Percentiles rank a stretch among this genome's conserved stretches.
These are phyloP conservation scores for Aspergillus sp. DNA, from an alignment of 2,329 filamentous ascomycete species.

Conservation along the genomic window DNA sequence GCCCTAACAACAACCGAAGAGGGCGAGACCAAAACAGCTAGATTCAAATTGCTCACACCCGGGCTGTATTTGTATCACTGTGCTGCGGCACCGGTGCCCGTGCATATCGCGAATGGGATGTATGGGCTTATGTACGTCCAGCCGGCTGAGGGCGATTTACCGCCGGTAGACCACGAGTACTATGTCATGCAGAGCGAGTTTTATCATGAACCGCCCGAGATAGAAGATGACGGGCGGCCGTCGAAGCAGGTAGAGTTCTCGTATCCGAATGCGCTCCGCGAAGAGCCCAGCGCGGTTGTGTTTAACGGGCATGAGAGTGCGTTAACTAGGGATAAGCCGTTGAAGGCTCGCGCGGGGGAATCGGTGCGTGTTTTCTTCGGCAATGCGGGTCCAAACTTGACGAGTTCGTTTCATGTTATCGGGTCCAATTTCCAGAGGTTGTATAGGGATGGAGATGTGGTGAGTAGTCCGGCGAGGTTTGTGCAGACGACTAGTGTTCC, in stretches of 20 bases:
- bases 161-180: neutral
- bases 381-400: neutral
- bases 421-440: neutral
- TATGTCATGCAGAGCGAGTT: neutral
- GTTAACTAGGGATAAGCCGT: neutral
- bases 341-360: neutral
- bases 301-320: neutral
- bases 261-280: neutral
- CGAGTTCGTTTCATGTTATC: neutral
- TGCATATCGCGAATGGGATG: neutral
- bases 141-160: neutral
- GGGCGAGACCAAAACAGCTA: conserved; percentile 30
- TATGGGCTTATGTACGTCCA: neutral
- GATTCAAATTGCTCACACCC: neutral
- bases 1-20: conserved; percentile 35
- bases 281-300: neutral
- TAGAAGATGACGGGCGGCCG: neutral
- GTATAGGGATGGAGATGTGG: neutral
- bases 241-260: neutral
- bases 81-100: neutral
- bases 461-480: neutral
- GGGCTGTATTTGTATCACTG: neutral
- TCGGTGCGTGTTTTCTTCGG: neutral
- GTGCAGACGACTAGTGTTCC: neutral
- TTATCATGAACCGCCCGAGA: neutral